Base-by-base conservation (phyloP, 768 basidiomycete species). In the Phaeotremella skinneri region DNA sequence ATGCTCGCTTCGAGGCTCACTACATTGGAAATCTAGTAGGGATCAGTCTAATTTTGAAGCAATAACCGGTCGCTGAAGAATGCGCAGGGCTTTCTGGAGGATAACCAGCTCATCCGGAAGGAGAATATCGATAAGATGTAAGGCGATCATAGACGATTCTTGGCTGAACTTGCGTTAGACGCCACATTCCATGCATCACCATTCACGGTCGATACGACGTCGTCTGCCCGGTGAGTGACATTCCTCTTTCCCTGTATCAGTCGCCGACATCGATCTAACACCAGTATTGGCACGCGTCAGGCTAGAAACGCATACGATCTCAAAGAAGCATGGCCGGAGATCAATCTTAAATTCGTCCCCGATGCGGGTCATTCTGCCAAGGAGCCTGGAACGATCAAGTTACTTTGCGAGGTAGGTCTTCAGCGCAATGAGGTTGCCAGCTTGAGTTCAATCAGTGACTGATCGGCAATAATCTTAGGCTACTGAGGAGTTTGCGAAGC, bases 111-210 rank as follows among this genome's bases (percentile, higher is more conserved):
- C 14, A 79, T 93, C 32, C 89, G 91, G 64, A 80, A 81, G 62
- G 88, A 90, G 78, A 83, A 84, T 64, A 89, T 93, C 55, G 88
- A 88, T 64, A 91, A 90, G 79, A 93, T 94, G 90, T 87, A 67
- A 29, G 82, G 66, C n/a, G 5, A n/a, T 13, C 20, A 17, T 39
- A 39, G 37, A 9, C 37, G 37, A 39, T n/a, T 39, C 37, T 39
- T 39, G 9, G 37, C 37, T 55, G 58, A 31, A 62, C 66, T 34
- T 56, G 54, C 11, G 11, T 14, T 52, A 91, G 90, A 63, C 89
- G 91, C n/a, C 85, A 91, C 78, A 91, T 94, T 66, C 91, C 91
- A 21, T 84, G 84, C 5, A 80, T 87, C 52, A 82, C 88, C 52
- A 64, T 65, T 32, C 64, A 66, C 49, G 67, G 68, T 39, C 81